phyloP scores from a whole-genome alignment of 331 rosid species.

The Saraca asoca region DNA sequence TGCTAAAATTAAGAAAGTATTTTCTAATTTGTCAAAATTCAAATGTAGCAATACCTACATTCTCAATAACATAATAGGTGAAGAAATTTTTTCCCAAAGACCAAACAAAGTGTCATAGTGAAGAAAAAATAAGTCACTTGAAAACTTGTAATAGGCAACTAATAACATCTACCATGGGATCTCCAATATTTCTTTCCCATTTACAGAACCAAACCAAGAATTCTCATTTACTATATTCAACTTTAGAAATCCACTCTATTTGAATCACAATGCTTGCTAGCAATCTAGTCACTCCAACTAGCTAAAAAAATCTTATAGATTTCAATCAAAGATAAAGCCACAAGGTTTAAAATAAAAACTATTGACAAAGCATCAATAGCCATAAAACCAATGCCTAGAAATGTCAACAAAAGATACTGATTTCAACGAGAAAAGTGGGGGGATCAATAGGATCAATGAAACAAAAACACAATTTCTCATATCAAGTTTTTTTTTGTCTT shows the following conservation, averaged over 20 bases:
- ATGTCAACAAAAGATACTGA: slow-evolving; percentile 5
- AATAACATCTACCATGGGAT: neutral
- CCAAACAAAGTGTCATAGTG: neutral
- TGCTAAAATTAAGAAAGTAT: too few relatives aligned
- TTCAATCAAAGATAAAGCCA: slow-evolving; percentile 19
- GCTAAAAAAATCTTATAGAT: neutral
- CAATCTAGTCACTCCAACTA: neutral
- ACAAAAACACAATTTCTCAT: slow-evolving; percentile 31
- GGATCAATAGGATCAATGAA: slow-evolving; percentile 24
- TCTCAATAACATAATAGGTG: too few relatives aligned
- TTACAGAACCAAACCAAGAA: slow-evolving; percentile 8
- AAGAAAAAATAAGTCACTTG: neutral
- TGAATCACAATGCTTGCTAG: neutral
- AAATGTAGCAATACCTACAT: too few relatives aligned
- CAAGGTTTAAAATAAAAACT: slow-evolving; percentile 25
- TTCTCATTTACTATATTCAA: slow-evolving; percentile 7
- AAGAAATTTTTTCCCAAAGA: too few relatives aligned
- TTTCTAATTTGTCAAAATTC: too few relatives aligned
- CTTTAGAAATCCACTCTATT: slow-evolving; percentile 14
- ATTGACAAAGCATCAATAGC: slow-evolving; percentile 19
- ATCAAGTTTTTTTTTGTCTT: slow-evolving; percentile 32
- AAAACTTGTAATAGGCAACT: neutral
- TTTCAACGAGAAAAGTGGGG: slow-evolving; percentile 11
- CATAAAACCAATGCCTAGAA: slow-evolving; percentile 14
- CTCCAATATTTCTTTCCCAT: neutral